These are phyloP conservation scores for Phytophthora macrochlamydospora DNA, from an alignment of 352 stramenopile genomes.

Conservation along the genomic window DNA sequence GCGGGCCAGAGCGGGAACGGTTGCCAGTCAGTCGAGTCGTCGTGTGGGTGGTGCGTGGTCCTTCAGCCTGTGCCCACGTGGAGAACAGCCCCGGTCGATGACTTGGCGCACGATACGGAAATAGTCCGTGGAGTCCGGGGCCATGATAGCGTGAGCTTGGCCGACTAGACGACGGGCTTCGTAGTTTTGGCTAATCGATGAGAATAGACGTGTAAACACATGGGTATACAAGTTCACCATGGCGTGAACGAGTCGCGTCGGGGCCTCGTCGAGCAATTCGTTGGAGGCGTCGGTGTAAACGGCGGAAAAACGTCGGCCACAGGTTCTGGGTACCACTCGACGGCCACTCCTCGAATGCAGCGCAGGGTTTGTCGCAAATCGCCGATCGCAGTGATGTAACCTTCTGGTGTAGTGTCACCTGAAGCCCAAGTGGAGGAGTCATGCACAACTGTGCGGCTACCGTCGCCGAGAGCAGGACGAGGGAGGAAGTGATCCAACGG, in stretches of 20 bases:
- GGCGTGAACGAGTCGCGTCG: not conserved
- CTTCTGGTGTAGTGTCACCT: not conserved
- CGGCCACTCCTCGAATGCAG: not conserved
- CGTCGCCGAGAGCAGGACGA: not conserved
- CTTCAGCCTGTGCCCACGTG: constrained; percentile 1
- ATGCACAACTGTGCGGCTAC: not conserved
- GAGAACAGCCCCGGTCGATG: constrained; percentile 4
- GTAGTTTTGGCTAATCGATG: not conserved
- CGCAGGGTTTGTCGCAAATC: not conserved
- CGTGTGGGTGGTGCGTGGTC: not conserved
- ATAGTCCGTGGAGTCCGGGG: not conserved
- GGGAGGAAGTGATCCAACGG: constrained; percentile 5
- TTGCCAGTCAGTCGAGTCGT: not conserved
- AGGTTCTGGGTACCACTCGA: constrained; percentile 3
- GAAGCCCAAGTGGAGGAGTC: not conserved
- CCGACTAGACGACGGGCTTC: not conserved
- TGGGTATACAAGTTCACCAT: constrained; percentile 7
- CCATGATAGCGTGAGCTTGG: not conserved
- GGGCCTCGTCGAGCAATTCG: not conserved
- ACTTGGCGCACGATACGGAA: not conserved
- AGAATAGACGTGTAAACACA: not conserved
- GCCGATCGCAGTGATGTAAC: not conserved
- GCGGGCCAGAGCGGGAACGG: not conserved
- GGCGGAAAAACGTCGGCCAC: not conserved
- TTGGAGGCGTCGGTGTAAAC: not conserved